Conservation (phyloP, 129 eudicot genomes). For the Artemisia tridentata region DNA sequence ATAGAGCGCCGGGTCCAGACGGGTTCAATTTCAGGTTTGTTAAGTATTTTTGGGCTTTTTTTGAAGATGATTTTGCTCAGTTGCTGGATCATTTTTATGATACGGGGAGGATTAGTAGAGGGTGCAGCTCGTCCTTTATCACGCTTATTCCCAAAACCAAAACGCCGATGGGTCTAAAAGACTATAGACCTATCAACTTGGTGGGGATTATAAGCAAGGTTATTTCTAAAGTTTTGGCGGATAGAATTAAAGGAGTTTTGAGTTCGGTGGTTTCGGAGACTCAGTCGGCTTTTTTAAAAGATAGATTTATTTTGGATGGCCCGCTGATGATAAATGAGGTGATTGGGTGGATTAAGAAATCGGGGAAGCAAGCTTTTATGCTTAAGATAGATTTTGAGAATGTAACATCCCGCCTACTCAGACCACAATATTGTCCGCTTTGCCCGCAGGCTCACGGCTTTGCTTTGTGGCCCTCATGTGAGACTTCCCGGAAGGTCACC, state of each 20-base stretch:
- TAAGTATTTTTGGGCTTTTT: background rate
- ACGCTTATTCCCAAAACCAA: background rate
- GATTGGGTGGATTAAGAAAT: background rate
- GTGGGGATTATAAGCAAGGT: background rate
- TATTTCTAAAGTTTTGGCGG: background rate
- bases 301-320: too few relatives aligned
- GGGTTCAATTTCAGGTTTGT: background rate
- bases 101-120: background rate
- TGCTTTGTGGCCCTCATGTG: too few relatives aligned
- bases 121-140: background rate
- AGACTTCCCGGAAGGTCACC: background rate
- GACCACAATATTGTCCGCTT: too few relatives aligned
- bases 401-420: too few relatives aligned
- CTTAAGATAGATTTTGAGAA: background rate
- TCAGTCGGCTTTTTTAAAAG: background rate
- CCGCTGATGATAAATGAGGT: background rate
- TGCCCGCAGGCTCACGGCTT: too few relatives aligned
- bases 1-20: background rate
- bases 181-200: background rate
- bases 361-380: background rate
- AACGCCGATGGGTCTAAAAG: background rate
- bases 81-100: background rate
- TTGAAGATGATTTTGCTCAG: background rate
- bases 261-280: background rate
- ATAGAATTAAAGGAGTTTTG: background rate